These are phyloP conservation scores for Erodium maritimum DNA, from an alignment of 345 rosid species.

Conservation along the genomic window DNA sequence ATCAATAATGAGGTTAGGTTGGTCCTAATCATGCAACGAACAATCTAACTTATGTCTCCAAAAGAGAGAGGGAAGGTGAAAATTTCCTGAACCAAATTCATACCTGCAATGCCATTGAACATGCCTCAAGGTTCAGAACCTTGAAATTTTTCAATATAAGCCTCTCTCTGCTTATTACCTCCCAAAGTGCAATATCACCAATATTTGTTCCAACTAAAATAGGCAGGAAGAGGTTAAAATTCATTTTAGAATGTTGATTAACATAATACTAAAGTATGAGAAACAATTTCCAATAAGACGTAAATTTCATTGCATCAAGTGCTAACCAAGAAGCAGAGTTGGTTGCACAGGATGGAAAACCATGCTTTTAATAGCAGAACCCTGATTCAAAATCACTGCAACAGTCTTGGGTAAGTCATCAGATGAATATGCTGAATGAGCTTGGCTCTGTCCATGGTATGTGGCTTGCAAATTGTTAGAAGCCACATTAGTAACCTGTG, in stretches of 20 bases:
- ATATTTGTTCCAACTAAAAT: slow-evolving; percentile 68
- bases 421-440: slow-evolving; percentile 58
- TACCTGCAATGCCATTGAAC: slow-evolving; percentile 62
- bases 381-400: slow-evolving; percentile 49
- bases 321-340: slow-evolving; percentile 68
- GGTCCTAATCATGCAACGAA: not conserved
- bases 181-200: slow-evolving; percentile 70
- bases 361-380: slow-evolving; percentile 74
- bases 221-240: slow-evolving; percentile 8
- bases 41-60: not conserved
- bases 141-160: slow-evolving; percentile 46
- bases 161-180: slow-evolving; percentile 53
- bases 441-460: slow-evolving; percentile 54
- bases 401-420: slow-evolving; percentile 73
- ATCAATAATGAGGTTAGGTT: slow-evolving; percentile 7
- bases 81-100: slow-evolving; percentile 5
- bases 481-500: slow-evolving; percentile 57
- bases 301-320: slow-evolving; percentile 1
- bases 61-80: not conserved
- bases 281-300: not conserved
- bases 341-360: slow-evolving; percentile 81
- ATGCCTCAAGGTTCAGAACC: slow-evolving; percentile 49
- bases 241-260: slow-evolving; percentile 3
- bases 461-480: slow-evolving; percentile 53
- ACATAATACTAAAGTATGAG: not conserved